Evolutionary conservation across 257 asterid species (phyloP), one percentile per base, ranked within the genome.

Genomic region (Leonotis leonurus): DNA sequence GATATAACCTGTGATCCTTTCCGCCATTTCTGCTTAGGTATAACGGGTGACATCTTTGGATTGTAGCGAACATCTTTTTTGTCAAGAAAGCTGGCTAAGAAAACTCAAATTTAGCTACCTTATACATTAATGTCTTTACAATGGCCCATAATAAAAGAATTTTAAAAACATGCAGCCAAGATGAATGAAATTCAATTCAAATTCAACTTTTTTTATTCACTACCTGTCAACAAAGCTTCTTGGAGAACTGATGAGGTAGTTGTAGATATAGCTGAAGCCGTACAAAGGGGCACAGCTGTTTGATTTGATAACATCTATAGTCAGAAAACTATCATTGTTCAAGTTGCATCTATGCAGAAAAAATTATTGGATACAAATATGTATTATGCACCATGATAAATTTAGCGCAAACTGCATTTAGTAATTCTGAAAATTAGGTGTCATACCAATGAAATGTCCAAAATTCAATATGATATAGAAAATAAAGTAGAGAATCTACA

Each of bases 181-280:
- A 65, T 12, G 10, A 48, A 60, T 45, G 56, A 36, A 68, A 48
- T 39, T 39, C 30, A 54, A 49, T 40, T 59, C 48, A 68, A 64
- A 14, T 35, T 26, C 51, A 16, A 29, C 33, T 20, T 56, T 57
- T 25, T 25, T 54, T 20, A 30, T 35, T 21, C 54, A 61, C 24
- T 62, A 85, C 99, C 99, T 93, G 95, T 93, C 99, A 58, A 93
- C 99, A 64, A 87, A 89, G 69, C 99, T 93, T 80, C 77, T 85
- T 1, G 95, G 96, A 73, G 97, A 89, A 72, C 68, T 80, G 87
- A 87, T 77, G 43, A 93, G 70, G 74, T 85, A 82, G 70, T 60
- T 77, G 84, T 93, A 93, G 56, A 82, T 72, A 75, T 77, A 85
- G 84, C 94, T 87, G 85, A 93, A 93, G 85, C 81, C 85, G 92